phyloP scores from a whole-genome alignment of 202 grass and related monocot genomes.

The Setaria viridis region DNA sequence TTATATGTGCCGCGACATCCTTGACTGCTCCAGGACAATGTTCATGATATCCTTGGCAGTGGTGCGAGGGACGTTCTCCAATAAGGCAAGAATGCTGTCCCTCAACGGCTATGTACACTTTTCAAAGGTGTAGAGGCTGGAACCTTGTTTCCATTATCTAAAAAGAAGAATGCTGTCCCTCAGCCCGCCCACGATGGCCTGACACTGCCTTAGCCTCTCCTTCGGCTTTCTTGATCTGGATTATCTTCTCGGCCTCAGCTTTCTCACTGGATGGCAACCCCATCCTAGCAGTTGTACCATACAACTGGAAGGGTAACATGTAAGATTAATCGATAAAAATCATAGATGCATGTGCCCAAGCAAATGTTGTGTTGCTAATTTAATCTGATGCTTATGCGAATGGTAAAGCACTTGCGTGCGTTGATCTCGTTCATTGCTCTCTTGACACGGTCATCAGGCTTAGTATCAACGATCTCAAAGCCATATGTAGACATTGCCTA shows the following conservation, averaged over 20 bases:
- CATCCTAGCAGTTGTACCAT: slow-evolving; percentile 69
- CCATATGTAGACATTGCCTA: slow-evolving; percentile 86
- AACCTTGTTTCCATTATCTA: no score
- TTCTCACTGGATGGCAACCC: slow-evolving; percentile 74
- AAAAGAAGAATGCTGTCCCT: slow-evolving; percentile 67
- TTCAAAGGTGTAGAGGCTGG: no score
- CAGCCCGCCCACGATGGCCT: slow-evolving; percentile 77
- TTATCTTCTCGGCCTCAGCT: slow-evolving; percentile 85
- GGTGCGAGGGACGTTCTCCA: no score
- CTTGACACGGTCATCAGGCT: slow-evolving; percentile 80
- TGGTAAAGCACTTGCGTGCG: slow-evolving; percentile 47
- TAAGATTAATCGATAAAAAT: neutral
- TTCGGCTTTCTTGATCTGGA: slow-evolving; percentile 82
- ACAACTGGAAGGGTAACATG: neutral
- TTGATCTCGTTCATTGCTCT: slow-evolving; percentile 87
- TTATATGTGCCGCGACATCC: no score
- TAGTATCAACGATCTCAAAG: slow-evolving; percentile 83
- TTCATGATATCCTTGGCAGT: no score
- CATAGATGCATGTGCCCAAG: neutral
- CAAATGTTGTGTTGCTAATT: neutral
- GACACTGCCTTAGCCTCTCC: slow-evolving; percentile 81
- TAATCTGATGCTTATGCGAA: slow-evolving; percentile 15
- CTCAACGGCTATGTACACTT: no score
- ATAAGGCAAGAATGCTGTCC: no score
- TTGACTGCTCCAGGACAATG: no score